Conservation (phyloP, 2,329 filamentous ascomycete genomes). For the Raffaelea ambrosiae region DNA sequence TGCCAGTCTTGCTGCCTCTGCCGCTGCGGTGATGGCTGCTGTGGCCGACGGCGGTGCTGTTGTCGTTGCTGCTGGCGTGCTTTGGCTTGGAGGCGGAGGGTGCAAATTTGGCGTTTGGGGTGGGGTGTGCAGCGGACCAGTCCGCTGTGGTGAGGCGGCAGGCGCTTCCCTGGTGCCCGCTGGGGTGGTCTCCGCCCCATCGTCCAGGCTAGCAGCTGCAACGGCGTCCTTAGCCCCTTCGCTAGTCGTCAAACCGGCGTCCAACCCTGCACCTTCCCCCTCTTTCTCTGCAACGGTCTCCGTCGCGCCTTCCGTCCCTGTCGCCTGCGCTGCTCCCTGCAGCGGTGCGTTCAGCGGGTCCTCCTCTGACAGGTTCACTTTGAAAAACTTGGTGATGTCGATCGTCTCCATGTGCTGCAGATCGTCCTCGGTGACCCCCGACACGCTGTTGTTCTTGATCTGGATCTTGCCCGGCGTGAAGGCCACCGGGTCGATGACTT, state of each 20-base stretch:
- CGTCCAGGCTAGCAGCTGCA: neutral
- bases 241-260: too few species aligned
- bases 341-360: neutral
- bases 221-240: neutral
- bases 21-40: neutral
- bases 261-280: neutral
- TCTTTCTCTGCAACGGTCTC: too few species aligned
- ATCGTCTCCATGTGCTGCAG: constrained; percentile 3
- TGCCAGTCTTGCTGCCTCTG: neutral
- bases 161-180: too few species aligned
- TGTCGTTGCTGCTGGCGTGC: too few species aligned
- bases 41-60: neutral
- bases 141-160: too few species aligned
- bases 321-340: too few species aligned
- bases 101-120: neutral
- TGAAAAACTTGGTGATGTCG: neutral
- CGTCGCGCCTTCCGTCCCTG: too few species aligned
- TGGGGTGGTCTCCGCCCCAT: too few species aligned
- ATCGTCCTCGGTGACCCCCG: neutral
- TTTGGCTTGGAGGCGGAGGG: too few species aligned
- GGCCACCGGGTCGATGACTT: constrained; percentile 3
- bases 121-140: neutral
- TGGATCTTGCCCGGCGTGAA: constrained; percentile 3
- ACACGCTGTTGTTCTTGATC: constrained; percentile 3
- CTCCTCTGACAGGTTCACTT: constrained; percentile 4